Percentiles rank a stretch among this genome's conserved stretches.
Conservation (phyloP, 306 rosid genomes). For the Quercus rubra region DNA sequence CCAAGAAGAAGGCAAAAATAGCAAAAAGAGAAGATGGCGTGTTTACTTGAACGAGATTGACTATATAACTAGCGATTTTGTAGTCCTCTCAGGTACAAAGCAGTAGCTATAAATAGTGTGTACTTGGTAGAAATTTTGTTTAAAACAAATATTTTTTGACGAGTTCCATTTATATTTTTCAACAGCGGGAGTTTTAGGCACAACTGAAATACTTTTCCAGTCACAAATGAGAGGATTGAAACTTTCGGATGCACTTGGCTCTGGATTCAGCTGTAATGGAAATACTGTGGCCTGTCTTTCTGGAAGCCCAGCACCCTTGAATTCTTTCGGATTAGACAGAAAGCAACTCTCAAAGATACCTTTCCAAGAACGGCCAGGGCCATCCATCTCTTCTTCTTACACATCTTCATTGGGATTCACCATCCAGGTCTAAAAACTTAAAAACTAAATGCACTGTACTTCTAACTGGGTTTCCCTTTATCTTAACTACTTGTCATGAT, state of each 20-base stretch:
- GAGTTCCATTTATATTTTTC: neutral
- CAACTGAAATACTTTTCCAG: conserved; percentile 34
- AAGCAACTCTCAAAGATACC: conserved; percentile 24
- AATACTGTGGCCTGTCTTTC: conserved; percentile 37
- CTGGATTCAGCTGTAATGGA: conserved; percentile 42
- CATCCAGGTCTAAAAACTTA: conserved; percentile 21
- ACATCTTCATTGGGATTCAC: conserved; percentile 35
- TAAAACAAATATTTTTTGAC: neutral
- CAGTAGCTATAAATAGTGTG: neutral
- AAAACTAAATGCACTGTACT: neutral
- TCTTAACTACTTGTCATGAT: too few species aligned
- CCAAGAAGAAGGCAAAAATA: conserved; percentile 6
- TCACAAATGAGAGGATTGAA: conserved; percentile 37
- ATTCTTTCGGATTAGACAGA: conserved; percentile 21
- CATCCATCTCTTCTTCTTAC: conserved; percentile 34
- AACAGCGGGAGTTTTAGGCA: conserved; percentile 37
- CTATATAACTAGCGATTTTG: conserved; percentile 29
- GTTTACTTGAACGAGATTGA: conserved; percentile 37
- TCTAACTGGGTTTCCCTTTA: too few species aligned
- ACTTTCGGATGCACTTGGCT: conserved; percentile 32
- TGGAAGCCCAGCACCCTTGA: conserved; percentile 29
- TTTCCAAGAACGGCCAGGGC: conserved; percentile 37
- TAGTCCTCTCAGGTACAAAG: conserved; percentile 31
- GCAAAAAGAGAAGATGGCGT: conserved; percentile 31
- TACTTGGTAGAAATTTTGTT: neutral